Evolutionary conservation across 352 stramenopile genomes (phyloP).

Genomic region (Pythium plurisporium): DNA sequence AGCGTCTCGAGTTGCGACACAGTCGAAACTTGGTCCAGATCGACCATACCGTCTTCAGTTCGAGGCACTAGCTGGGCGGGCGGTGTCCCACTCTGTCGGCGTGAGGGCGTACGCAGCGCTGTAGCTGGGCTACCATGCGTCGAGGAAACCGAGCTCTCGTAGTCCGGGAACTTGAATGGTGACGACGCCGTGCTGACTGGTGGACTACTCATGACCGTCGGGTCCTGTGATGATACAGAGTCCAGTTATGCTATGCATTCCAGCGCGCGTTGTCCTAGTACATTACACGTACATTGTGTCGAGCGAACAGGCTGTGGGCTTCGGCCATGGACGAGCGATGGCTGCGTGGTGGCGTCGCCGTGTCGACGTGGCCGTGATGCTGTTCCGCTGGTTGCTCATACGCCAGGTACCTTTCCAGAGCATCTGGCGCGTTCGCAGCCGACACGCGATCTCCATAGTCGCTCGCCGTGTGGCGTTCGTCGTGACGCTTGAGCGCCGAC

Average conservation of each 20-base stretch:
- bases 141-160: constrained; percentile 16
- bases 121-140: constrained; percentile 4
- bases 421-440: constrained; percentile 5
- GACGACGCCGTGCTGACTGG: constrained; percentile 21
- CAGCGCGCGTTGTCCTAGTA: neutral
- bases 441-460: constrained; percentile 3
- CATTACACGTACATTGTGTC: constrained; percentile 14
- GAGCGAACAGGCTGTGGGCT: constrained; percentile 15
- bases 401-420: constrained; percentile 18
- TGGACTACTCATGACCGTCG: constrained; percentile 15
- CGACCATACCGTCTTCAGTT: constrained; percentile 34
- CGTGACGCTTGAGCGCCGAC: constrained; percentile 16
- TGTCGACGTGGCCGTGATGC: neutral
- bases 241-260: no score
- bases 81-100: neutral
- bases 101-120: neutral
- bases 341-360: constrained; percentile 10
- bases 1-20: constrained; percentile 48
- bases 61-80: constrained; percentile 7
- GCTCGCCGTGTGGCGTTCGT: constrained; percentile 3
- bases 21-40: constrained; percentile 34
- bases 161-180: constrained; percentile 23
- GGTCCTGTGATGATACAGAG: constrained; percentile 11
- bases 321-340: neutral
- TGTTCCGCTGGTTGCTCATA: constrained; percentile 14